A percentile compares a stretch with the other conserved stretches of the same genome.
phyloP scores from a whole-genome alignment of 352 stramenopile species.

The Globisporangium polare region DNA sequence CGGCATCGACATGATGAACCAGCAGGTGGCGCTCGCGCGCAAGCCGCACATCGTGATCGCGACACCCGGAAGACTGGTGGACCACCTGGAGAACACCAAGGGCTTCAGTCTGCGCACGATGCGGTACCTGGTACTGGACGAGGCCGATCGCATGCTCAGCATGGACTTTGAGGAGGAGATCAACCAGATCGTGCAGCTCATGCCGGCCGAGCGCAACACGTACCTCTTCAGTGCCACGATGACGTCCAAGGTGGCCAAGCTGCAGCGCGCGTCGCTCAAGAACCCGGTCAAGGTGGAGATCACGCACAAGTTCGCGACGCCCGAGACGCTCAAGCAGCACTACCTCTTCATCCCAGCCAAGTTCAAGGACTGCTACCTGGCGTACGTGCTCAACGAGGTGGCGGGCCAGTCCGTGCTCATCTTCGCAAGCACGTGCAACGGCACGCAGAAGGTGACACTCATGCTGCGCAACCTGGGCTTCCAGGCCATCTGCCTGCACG shows the following conservation, averaged over 20 bases:
- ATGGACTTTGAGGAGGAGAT: conserved; percentile 99
- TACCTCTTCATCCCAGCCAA: conserved; percentile 99
- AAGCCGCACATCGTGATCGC: conserved; percentile 96
- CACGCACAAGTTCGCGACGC: conserved; percentile 97
- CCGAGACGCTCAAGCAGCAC: conserved; percentile 97
- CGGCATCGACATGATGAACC: conserved; percentile 97
- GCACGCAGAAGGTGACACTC: conserved; percentile 94
- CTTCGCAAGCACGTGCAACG: conserved; percentile 98
- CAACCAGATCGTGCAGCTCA: conserved; percentile 97
- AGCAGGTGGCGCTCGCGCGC: conserved; percentile 95
- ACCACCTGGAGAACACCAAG: conserved; percentile 97
- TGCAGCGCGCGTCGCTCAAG: conserved; percentile 96
- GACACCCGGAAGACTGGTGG: conserved; percentile 91
- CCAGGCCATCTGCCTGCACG: conserved; percentile 97
- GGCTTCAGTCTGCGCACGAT: conserved; percentile 91
- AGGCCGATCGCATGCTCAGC: conserved; percentile 94
- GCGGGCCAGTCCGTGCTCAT: conserved; percentile 96
- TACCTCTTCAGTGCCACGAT: conserved; percentile 99
- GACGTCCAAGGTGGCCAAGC: conserved; percentile 98
- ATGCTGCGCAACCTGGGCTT: conserved; percentile 99
- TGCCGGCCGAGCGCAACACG: conserved; percentile 92
- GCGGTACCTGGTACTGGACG: conserved; percentile 93
- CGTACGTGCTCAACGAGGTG: conserved; percentile 98
- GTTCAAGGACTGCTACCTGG: conserved; percentile 99
- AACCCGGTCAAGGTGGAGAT: conserved; percentile 97